These are phyloP conservation scores for Cucumis melo DNA, from an alignment of 306 rosid genomes.

Conservation along the genomic window DNA sequence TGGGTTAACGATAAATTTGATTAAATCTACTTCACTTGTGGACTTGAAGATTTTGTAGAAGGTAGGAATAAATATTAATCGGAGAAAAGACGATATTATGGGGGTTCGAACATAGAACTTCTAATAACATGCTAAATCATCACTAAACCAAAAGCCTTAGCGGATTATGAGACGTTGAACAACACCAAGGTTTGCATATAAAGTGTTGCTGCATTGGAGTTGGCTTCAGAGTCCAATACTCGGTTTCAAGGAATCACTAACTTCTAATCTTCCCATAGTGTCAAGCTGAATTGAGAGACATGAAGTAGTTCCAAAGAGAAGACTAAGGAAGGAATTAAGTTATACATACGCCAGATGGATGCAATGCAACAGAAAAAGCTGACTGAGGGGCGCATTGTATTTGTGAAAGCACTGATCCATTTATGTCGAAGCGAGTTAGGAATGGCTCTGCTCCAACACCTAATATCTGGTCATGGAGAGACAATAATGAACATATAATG, in stretches of 20 bases:
- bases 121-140: too few species aligned
- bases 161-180: neutral
- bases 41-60: too few species aligned
- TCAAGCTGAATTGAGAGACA: neutral
- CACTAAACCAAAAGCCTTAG: too few species aligned
- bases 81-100: too few species aligned
- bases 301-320: neutral
- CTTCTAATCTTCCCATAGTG: neutral
- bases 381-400: constrained; percentile 83
- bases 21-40: too few species aligned
- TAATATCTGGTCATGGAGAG: constrained; percentile 38
- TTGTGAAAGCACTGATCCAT: constrained; percentile 67
- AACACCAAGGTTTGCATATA: neutral
- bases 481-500: neutral
- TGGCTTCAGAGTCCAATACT: neutral
- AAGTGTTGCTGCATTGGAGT: neutral
- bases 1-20: too few species aligned
- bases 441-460: constrained; percentile 80
- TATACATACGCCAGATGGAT: constrained; percentile 64
- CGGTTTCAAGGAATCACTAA: neutral
- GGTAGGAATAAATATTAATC: too few species aligned
- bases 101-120: too few species aligned
- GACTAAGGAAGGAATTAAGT: neutral
- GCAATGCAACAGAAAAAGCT: constrained; percentile 60
- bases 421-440: constrained; percentile 63